These are phyloP conservation scores for Zasmidium angulare DNA, from an alignment of 2,329 filamentous ascomycete species.

Conservation along the genomic window DNA sequence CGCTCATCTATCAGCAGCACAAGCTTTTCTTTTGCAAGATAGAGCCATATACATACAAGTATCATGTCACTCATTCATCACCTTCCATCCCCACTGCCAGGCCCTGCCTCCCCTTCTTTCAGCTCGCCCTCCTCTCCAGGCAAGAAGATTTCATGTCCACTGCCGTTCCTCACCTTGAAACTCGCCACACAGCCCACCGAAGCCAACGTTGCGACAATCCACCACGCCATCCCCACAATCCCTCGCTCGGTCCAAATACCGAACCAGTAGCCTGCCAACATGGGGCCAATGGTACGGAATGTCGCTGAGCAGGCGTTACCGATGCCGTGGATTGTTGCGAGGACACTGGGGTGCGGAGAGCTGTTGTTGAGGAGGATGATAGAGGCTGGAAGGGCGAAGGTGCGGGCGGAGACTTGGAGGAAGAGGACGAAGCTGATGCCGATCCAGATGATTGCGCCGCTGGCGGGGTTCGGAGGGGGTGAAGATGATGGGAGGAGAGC, in stretches of 20 bases:
- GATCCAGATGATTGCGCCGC: constrained; percentile 62
- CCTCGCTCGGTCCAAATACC: constrained; percentile 55
- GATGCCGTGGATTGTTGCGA: constrained; percentile 60
- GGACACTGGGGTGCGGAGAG: constrained; percentile 54
- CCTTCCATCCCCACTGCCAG: constrained; percentile 32
- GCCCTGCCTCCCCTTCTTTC: constrained; percentile 27
- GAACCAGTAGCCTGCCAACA: constrained; percentile 55
- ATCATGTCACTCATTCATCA: constrained; percentile 5
- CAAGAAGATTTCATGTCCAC: constrained; percentile 60
- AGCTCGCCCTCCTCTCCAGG: constrained; percentile 46
- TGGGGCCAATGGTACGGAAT: constrained; percentile 57
- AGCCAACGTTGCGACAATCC: constrained; percentile 56
- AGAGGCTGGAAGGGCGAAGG: constrained; percentile 60
- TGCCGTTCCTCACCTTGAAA: constrained; percentile 64
- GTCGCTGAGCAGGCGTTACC: constrained; percentile 57
- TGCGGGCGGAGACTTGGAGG: constrained; percentile 70
- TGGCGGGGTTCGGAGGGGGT: constrained; percentile 49
- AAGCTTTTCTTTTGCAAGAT: too few species aligned
- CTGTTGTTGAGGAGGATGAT: constrained; percentile 62
- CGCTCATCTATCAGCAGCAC: neutral
- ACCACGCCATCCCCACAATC: constrained; percentile 59
- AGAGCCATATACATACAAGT: neutral
- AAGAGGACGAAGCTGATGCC: constrained; percentile 64
- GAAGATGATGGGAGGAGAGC: constrained; percentile 62
- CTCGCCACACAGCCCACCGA: constrained; percentile 58